phyloP scores from a whole-genome alignment of 164 flowering plant genomes.

The Annona squamosa region DNA sequence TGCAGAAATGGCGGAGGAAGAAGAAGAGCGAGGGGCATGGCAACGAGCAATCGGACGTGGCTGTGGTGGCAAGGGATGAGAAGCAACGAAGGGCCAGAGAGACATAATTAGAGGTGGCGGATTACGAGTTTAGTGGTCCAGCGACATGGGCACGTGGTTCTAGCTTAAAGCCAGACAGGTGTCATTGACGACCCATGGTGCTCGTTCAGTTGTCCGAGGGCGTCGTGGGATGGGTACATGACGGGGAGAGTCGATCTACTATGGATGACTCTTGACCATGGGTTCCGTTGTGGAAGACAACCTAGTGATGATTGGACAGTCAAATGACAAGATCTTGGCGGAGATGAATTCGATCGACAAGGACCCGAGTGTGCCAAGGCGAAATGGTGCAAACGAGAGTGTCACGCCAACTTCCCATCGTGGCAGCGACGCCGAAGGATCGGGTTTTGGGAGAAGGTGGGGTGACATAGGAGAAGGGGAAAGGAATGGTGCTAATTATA shows the following conservation, averaged over 20 bases:
- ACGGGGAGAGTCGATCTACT: constrained; percentile 32
- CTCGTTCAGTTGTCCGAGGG: constrained; percentile 80
- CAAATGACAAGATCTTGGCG: constrained; percentile 63
- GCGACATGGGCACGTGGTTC: constrained; percentile 45
- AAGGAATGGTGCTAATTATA: no score
- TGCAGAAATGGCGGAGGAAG: constrained; percentile 78
- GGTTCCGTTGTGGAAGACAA: constrained; percentile 65
- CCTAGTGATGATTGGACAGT: constrained; percentile 35
- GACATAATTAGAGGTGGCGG: constrained; percentile 74
- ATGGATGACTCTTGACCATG: constrained; percentile 55
- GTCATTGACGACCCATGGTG: constrained; percentile 61
- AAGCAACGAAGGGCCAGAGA: constrained; percentile 41
- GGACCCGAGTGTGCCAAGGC: constrained; percentile 56
- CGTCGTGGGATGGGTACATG: constrained; percentile 92
- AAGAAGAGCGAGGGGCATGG: constrained; percentile 38
- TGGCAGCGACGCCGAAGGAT: constrained; percentile 54
- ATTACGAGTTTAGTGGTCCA: constrained; percentile 72
- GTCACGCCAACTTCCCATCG: constrained; percentile 66
- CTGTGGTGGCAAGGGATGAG: constrained; percentile 17
- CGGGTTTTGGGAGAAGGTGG: no score
- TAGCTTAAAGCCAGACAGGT: constrained; percentile 42
- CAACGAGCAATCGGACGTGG: constrained; percentile 5
- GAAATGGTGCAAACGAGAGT: constrained; percentile 78
- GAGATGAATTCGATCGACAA: constrained; percentile 38
- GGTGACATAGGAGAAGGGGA: no score